Base-by-base conservation (phyloP, 305 asterid genomes). In the Nicotiana rustica region DNA sequence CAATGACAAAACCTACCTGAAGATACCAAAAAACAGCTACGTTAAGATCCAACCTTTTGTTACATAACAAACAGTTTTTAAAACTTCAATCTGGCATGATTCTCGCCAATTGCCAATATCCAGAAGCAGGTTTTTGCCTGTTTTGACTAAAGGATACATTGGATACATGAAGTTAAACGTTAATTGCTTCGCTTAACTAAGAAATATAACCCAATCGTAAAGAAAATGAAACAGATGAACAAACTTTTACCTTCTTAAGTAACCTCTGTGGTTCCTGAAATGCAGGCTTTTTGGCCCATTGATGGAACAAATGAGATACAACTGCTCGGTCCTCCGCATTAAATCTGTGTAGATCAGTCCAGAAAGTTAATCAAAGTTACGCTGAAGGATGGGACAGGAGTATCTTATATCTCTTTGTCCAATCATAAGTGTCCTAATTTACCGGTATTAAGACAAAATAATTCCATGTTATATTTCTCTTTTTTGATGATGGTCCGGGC, bases 281-380 rank as follows among this genome's bases (percentile, higher is more conserved):
- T 84, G 99, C 99, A 65, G 99, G 91, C 81, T 91, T 96, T 87
- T 92, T 96, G 44, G 98, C 99, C 99, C 99, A 96, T 79, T 94
- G 90, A 87, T 90, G 97, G 87, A 96, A 94, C 78, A 96, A 78
- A 88, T 90, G 99, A 71, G 99, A 96, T 79, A 96, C 92, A 19
- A 90, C 90, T 60, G 92, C 92, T 84, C 98, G 90, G 82, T 90
- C 89, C 81, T 96, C 98, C 47, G 89, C 83, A 77, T 73, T 83
- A 85, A 96, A 96, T 91, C 99, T 96, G 89, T 59, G 76, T 78
- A 77, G 35, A 69, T 73, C 59, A 75, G 67, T 73, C 69, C 64
- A 83, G 33, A 83, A 67, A 79, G 73, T 29, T 84, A 79, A 55
- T 19, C 79, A 44, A 77, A 81, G 14, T 15, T 59, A 68, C 15